phyloP scores from a whole-genome alignment of 2,329 filamentous ascomycete species.

The Tolypocladium amazonense region DNA sequence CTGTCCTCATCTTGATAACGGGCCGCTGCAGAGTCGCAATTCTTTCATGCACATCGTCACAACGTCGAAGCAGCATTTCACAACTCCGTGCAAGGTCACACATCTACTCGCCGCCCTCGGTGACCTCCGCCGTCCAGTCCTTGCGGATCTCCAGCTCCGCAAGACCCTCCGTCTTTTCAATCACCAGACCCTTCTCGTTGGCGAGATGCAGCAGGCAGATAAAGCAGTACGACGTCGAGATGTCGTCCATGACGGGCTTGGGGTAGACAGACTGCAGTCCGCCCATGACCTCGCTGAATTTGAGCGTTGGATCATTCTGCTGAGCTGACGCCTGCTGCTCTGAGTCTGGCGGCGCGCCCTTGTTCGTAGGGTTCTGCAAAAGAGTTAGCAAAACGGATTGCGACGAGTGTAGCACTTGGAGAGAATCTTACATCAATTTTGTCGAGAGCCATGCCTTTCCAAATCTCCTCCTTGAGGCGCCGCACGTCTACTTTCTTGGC shows the following conservation, averaged over 20 bases:
- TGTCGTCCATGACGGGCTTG: constrained; percentile 78
- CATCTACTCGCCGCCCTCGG: constrained; percentile 25
- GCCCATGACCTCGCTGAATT: constrained; percentile 90
- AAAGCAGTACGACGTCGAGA: constrained; percentile 88
- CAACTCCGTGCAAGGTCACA: background rate
- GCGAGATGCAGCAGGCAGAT: constrained; percentile 86
- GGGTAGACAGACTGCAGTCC: constrained; percentile 78
- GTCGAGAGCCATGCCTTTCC: constrained; percentile 55
- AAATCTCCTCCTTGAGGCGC: constrained; percentile 58
- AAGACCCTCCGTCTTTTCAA: constrained; percentile 52
- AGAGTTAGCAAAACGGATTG: background rate
- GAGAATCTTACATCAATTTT: constrained; percentile 33
- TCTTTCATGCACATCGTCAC: background rate
- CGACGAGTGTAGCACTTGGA: background rate
- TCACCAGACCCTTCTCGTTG: constrained; percentile 81
- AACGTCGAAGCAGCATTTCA: background rate
- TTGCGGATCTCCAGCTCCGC: constrained; percentile 50
- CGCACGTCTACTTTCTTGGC: constrained; percentile 64
- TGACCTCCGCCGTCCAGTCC: constrained; percentile 50
- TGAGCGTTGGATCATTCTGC: constrained; percentile 46
- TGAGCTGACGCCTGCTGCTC: constrained; percentile 18
- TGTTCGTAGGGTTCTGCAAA: background rate
- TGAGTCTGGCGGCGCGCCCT: constrained; percentile 13
- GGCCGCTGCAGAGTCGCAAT: background rate
- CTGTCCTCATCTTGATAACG: background rate